phyloP scores from a whole-genome alignment of 805 yeast genomes.

The Kuraishia hungarica region DNA sequence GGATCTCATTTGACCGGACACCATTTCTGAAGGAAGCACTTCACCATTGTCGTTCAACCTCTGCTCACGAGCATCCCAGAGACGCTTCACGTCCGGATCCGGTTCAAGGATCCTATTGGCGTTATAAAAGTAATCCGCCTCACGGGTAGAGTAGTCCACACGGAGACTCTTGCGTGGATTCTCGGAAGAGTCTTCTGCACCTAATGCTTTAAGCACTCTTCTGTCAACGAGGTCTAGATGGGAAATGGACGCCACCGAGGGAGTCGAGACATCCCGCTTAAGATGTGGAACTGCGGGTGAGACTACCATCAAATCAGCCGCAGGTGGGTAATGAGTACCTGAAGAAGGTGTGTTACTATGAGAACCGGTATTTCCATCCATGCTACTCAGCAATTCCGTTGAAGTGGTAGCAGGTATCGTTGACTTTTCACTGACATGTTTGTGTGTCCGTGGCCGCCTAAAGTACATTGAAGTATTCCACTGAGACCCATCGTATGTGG shows the following conservation, averaged over 20 bases:
- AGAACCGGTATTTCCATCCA: not conserved
- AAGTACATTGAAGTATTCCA: not conserved
- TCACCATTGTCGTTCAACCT: constrained; percentile 9
- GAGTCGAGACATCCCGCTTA: not conserved
- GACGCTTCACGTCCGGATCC: constrained; percentile 41
- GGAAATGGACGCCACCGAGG: not conserved
- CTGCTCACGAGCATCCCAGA: constrained; percentile 41
- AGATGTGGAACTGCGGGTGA: not conserved
- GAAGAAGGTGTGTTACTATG: not conserved
- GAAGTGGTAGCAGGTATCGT: not conserved
- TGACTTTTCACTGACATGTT: not conserved
- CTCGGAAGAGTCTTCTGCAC: not conserved
- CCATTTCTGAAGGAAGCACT: not conserved
- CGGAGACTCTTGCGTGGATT: not conserved
- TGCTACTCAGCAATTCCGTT: not conserved
- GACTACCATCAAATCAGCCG: not conserved
- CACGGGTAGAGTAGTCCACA: constrained; percentile 49
- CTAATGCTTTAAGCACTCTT: not conserved
- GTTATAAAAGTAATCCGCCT: constrained; percentile 45
- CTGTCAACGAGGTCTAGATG: not conserved
- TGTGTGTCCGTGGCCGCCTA: not conserved
- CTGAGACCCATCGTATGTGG: not conserved
- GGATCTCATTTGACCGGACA: not conserved
- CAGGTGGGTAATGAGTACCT: not conserved
- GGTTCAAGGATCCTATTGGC: constrained; percentile 30